A percentile compares a stretch with the other conserved stretches of the same genome.
phyloP scores from a whole-genome alignment of 768 basidiomycete genomes.

The Russula sp. region DNA sequence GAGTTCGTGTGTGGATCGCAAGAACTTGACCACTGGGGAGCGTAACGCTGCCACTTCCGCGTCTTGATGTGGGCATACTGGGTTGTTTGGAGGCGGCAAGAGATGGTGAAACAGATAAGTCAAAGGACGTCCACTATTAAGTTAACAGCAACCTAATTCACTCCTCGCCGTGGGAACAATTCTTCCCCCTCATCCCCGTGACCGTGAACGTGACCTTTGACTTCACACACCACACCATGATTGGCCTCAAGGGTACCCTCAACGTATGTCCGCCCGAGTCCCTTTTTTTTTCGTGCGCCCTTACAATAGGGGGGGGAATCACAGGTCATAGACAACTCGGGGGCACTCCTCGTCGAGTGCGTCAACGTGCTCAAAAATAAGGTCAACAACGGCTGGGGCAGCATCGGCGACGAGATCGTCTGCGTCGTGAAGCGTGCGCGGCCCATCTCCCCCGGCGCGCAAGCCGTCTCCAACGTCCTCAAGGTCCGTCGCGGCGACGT shows the following conservation, averaged over 20 bases:
- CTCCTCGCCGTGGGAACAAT: conserved; percentile 14
- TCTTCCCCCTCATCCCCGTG: too few relatives aligned
- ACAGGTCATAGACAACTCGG: conserved; percentile 96
- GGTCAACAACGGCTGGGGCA: conserved; percentile 90
- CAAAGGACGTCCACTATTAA: too few relatives aligned
- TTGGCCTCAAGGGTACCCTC: conserved; percentile 89
- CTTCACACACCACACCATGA: conserved; percentile 47
- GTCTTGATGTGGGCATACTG: conserved; percentile 60
- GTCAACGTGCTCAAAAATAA: conserved; percentile 96
- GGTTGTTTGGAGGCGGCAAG: conserved; percentile 11
- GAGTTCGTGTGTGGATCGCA: conserved; percentile 82
- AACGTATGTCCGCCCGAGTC: conserved; percentile 49
- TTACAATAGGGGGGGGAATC: too few relatives aligned
- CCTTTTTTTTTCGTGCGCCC: too few relatives aligned
- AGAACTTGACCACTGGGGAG: conserved; percentile 73
- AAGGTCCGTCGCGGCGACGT: conserved; percentile 94
- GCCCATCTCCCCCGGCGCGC: conserved; percentile 61
- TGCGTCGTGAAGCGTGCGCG: conserved; percentile 91
- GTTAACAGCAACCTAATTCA: background rate
- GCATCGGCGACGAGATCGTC: conserved; percentile 92
- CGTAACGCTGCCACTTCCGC: conserved; percentile 70
- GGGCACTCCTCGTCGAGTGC: conserved; percentile 89
- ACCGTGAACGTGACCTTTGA: too few relatives aligned
- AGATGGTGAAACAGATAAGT: conserved; percentile 23
- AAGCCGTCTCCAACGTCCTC: conserved; percentile 68